Conservation (phyloP, 208 protist genomes). For the Trypanosoma lewisi region DNA sequence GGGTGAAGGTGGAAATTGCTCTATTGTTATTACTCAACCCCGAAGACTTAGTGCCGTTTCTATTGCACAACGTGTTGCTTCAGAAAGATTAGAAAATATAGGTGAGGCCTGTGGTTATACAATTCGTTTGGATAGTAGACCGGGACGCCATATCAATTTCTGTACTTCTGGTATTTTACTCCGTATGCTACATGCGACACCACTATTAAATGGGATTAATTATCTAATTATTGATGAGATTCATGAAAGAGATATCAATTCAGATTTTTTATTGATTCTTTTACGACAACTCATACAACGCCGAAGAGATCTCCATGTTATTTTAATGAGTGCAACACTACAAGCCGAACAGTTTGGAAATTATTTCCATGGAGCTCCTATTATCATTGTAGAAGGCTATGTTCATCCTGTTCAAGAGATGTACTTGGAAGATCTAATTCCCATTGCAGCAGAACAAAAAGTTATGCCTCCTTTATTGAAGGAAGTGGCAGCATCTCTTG, state of each 20-base stretch:
- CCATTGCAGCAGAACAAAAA: conserved; percentile 56
- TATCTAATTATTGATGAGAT: conserved; percentile 99
- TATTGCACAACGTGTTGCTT: conserved; percentile 97
- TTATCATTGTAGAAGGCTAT: conserved; percentile 86
- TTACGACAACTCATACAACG: conserved; percentile 82
- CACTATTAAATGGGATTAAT: conserved; percentile 89
- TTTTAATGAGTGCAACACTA: conserved; percentile 96
- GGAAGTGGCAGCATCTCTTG: conserved; percentile 36
- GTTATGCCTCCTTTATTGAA: conserved; percentile 78
- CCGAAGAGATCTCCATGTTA: conserved; percentile 94
- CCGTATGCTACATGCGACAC: conserved; percentile 89
- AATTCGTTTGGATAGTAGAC: conserved; percentile 97
- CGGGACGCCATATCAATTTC: conserved; percentile 96
- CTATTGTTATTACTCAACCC: conserved; percentile 96
- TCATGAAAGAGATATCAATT: conserved; percentile 99
- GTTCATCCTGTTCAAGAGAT: conserved; percentile 82
- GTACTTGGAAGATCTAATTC: conserved; percentile 80
- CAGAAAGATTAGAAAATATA: conserved; percentile 94
- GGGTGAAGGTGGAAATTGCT: conserved; percentile 57
- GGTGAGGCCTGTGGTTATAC: conserved; percentile 97
- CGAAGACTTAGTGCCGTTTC: conserved; percentile 97
- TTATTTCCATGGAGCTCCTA: conserved; percentile 81
- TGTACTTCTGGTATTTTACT: conserved; percentile 99
- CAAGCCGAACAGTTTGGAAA: conserved; percentile 80
- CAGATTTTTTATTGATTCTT: conserved; percentile 99